Evolutionary conservation across 257 asterid species (phyloP).

Genomic region (Solanum bukasovii): DNA sequence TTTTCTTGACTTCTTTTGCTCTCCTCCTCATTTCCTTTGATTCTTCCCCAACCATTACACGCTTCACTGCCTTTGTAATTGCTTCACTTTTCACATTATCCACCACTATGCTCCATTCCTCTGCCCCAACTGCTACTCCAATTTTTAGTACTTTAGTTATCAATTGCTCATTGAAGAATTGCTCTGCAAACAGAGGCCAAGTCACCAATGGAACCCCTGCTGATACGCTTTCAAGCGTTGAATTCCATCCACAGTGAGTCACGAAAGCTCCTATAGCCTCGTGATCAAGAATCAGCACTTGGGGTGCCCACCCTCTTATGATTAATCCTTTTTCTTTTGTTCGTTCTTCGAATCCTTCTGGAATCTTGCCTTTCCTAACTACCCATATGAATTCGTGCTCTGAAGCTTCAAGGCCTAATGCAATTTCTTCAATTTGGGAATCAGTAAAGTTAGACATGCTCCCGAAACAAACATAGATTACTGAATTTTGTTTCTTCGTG

Average conservation of each 20-base stretch:
- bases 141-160: background rate
- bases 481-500: background rate
- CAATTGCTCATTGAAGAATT: constrained; percentile 7
- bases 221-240: background rate
- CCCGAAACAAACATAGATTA: background rate
- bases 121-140: background rate
- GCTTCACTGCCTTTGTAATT: constrained; percentile 5
- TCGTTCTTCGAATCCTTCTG: constrained; percentile 6
- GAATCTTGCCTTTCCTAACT: background rate
- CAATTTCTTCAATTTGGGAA: constrained; percentile 2
- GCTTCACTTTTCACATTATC: constrained; percentile 13
- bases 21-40: constrained; percentile 25
- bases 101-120: constrained; percentile 1
- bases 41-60: constrained; percentile 18
- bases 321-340: background rate
- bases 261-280: constrained; percentile 4
- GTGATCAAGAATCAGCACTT: constrained; percentile 4
- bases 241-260: constrained; percentile 16
- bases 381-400: constrained; percentile 12
- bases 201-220: constrained; percentile 11
- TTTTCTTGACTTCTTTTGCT: constrained; percentile 15
- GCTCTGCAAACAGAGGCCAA: constrained; percentile 2
- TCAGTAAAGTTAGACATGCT: background rate
- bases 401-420: constrained; percentile 4
- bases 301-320: constrained; percentile 16